Conservation (phyloP, 2,329 filamentous ascomycete genomes). For the Orbilia ellipsospora region DNA sequence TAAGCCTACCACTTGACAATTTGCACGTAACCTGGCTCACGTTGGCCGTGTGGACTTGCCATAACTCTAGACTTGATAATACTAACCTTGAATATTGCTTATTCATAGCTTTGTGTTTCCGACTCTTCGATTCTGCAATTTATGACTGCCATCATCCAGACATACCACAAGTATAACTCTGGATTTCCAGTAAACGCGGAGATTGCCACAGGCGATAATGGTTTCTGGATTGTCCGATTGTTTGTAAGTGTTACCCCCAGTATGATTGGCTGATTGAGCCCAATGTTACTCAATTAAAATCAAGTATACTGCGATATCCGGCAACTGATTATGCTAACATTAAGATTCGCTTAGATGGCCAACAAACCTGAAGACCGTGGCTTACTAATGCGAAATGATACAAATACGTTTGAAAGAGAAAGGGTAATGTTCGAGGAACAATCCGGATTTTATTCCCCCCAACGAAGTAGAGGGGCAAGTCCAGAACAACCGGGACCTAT, state of each 20-base stretch:
- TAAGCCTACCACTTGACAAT: too few relatives aligned
- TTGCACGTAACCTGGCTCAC: constrained; percentile 1
- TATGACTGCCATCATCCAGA: constrained; percentile 52
- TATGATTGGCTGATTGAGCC: too few relatives aligned
- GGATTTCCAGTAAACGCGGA: constrained; percentile 43
- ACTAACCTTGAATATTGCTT: neutral
- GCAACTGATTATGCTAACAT: neutral
- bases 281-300: too few relatives aligned
- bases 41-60: neutral
- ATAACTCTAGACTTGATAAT: neutral
- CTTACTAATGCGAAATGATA: constrained; percentile 50
- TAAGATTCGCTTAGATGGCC: constrained; percentile 39
- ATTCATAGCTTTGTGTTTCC: constrained; percentile 47
- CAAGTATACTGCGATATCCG: too few relatives aligned
- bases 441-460: constrained; percentile 47
- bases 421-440: constrained; percentile 52
- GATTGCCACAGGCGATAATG: constrained; percentile 46
- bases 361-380: constrained; percentile 48
- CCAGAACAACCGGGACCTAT: constrained; percentile 45
- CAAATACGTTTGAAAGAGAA: constrained; percentile 50
- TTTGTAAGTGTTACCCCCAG: constrained; percentile 36
- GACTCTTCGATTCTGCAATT: constrained; percentile 47
- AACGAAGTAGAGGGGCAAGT: constrained; percentile 14
- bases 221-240: constrained; percentile 51
- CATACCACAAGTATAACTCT: constrained; percentile 48